Evolutionary conservation across 257 asterid genomes (phyloP).

Genomic region (Salvia hispanica): DNA sequence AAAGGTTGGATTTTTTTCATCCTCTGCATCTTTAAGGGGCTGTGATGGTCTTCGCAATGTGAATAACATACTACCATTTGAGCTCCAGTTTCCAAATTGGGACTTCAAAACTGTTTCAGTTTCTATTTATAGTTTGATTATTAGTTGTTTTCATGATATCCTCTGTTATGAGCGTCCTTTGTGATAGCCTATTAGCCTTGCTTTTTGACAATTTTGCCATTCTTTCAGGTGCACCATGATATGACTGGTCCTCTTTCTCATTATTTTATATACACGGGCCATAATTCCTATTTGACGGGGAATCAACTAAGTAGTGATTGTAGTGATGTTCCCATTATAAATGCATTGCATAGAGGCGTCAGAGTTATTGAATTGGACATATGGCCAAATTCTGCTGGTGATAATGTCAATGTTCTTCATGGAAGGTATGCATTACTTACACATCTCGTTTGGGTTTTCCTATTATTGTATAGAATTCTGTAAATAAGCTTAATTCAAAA

Average conservation of each 20-base stretch:
- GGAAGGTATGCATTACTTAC: conserved; percentile 49
- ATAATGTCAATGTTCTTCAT: conserved; percentile 60
- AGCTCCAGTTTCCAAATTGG: no score
- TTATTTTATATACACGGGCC: conserved; percentile 72
- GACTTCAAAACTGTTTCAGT: neutral
- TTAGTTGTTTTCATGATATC: neutral
- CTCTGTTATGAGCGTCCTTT: neutral
- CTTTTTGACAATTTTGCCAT: neutral
- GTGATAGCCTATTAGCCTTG: neutral
- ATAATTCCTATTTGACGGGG: conserved; percentile 68
- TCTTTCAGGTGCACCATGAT: conserved; percentile 73
- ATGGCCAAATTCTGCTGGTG: conserved; percentile 65
- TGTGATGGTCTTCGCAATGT: neutral
- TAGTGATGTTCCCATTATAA: conserved; percentile 62
- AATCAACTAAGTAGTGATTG: conserved; percentile 71
- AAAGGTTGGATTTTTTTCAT: neutral
- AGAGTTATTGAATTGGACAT: conserved; percentile 69
- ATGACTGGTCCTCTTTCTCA: conserved; percentile 68
- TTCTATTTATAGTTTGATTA: neutral
- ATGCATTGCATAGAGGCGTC: conserved; percentile 61
- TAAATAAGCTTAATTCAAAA: neutral
- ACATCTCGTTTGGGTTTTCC: neutral
- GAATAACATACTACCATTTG: neutral
- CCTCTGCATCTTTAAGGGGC: neutral
- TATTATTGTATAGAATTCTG: conserved; percentile 20